Base-by-base conservation (phyloP, 2,329 filamentous ascomycete species). In the Thielaviopsis musarum region DNA sequence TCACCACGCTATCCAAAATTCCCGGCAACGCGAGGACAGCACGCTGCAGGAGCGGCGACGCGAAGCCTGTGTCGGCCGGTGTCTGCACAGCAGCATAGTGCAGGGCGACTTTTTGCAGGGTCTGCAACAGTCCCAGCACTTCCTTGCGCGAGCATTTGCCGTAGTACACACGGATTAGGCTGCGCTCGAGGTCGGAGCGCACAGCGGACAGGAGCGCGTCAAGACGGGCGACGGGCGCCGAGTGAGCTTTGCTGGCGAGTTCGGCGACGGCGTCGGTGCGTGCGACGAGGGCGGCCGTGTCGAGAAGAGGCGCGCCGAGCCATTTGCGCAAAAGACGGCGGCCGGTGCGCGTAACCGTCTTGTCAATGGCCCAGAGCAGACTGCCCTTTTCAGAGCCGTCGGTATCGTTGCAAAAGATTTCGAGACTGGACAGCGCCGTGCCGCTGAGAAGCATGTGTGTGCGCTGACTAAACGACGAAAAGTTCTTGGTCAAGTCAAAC, bases 381-480 rank as follows among this genome's bases (percentile, higher is more conserved):
- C 91, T 96, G 2, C 93, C 93, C 66, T 86, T 91, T 61, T 86
- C 82, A 0, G 82, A 80, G 66, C 91, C 81, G 67, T 97, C 91
- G 0, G 91, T 97, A 66, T 90, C 83, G 65, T 98, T 98, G 62
- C 91, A 87, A 68, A 96, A 98, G 1, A 98, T 89, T 69, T 98
- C 93, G 13, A 98, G 78, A 66, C 89, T 95, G 55, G 89, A 91
- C 45, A 98, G 74, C 0, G 91, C 96, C 59, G 95, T 98, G 52
- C 91, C 93, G 67, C 94, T 96, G 62, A 98, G 75, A 3, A 97
- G 76, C 93, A 98, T 97, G 67, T 97, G 91, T 15, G 91, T 91
- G 45, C 91, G 79, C 7, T 91, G 88, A 65, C 88, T 95, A 72
- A 98, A 98, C 1, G 90, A 89, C 65, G 95, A 86, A 67, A 98